Evolutionary conservation across 257 asterid genomes (phyloP).

Genomic region (Orobanche coerulescens): DNA sequence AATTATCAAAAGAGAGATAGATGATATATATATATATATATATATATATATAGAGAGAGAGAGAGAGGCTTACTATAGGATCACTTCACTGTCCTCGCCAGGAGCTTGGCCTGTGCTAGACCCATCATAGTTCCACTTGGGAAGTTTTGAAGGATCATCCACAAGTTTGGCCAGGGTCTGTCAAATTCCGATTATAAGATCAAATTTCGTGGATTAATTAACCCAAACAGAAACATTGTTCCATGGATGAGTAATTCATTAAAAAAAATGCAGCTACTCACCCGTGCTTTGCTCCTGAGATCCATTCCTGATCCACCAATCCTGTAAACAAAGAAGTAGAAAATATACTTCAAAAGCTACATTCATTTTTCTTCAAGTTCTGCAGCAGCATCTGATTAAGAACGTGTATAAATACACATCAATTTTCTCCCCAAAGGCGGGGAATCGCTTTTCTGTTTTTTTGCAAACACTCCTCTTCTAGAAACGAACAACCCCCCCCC

Average conservation of each 20-base stretch:
- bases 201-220: not conserved
- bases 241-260: not conserved
- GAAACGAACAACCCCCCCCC: no score
- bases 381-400: no score
- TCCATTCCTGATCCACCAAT: conserved; percentile 95
- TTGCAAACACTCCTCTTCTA: no score
- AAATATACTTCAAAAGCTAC: no score
- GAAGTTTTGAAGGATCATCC: conserved; percentile 63
- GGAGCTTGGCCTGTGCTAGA: conserved; percentile 97
- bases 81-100: conserved; percentile 94
- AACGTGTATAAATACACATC: no score
- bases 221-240: not conserved
- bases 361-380: no score
- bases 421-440: no score
- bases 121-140: conserved; percentile 93
- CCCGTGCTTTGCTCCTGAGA: conserved; percentile 90
- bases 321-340: conserved; percentile 34
- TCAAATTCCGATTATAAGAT: not conserved
- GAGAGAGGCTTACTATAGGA: conserved; percentile 72
- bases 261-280: conserved; percentile 20
- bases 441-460: no score
- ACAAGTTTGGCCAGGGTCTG: conserved; percentile 72
- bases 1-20: not conserved
- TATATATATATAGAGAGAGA: no score
- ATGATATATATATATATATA: not conserved